Percentiles rank a stretch among this genome's conserved stretches.
These are phyloP conservation scores for Alternaria arbusti DNA, from an alignment of 2,329 filamentous ascomycete species.

Conservation along the genomic window DNA sequence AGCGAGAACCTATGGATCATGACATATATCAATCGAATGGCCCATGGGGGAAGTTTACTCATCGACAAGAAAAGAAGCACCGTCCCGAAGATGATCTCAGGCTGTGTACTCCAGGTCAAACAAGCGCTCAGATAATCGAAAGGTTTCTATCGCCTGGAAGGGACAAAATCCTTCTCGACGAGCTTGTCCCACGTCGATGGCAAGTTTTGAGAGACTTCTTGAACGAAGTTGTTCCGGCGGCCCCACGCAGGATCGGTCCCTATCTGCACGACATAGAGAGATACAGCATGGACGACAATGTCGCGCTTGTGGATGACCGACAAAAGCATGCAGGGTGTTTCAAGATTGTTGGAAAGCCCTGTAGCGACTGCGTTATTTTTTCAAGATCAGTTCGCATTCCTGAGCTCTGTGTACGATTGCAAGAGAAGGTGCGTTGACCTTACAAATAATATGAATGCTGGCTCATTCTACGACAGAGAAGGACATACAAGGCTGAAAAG, in stretches of 20 bases:
- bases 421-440: not conserved
- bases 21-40: too few relatives aligned
- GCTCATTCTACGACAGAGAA: not conserved
- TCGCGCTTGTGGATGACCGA: not conserved
- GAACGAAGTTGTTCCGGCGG: not conserved
- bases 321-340: not conserved
- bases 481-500: not conserved
- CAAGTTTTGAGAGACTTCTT: not conserved
- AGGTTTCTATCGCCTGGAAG: too few relatives aligned
- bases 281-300: not conserved
- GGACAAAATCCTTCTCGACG: too few relatives aligned
- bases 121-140: not conserved
- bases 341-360: not conserved
- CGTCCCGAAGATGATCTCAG: too few relatives aligned
- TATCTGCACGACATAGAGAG: not conserved
- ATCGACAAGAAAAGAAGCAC: too few relatives aligned
- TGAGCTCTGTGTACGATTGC: not conserved
- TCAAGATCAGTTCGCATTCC: not conserved
- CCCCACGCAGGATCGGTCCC: accelerated
- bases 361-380: not conserved
- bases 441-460: too few relatives aligned
- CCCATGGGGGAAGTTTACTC: too few relatives aligned
- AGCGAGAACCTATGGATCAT: too few relatives aligned
- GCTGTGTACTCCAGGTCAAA: not conserved
- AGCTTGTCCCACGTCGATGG: not conserved